Percentiles rank a stretch among this genome's conserved stretches.
These are phyloP conservation scores for Persicaria tinctoria DNA, from an alignment of 148 eudicot species.

Conservation along the genomic window DNA sequence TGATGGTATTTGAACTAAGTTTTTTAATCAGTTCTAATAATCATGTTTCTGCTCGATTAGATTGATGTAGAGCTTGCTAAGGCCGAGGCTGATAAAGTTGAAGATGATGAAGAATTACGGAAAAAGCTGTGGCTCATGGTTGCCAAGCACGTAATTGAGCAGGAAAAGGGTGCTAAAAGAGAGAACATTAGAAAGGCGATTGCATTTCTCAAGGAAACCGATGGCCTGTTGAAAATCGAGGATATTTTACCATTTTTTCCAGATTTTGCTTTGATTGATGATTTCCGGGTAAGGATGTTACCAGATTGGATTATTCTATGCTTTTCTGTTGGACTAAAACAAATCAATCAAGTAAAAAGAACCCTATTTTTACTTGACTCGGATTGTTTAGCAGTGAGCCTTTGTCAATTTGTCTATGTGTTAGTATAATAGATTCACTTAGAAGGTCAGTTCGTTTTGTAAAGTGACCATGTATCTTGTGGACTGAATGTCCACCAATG, in stretches of 20 bases:
- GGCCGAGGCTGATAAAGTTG: constrained; percentile 99
- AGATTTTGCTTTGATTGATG: constrained; percentile 91
- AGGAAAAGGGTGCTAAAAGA: constrained; percentile 94
- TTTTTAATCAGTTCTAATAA: constrained; percentile 10
- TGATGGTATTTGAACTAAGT: neutral
- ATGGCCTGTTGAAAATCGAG: constrained; percentile 91
- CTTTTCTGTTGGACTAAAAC: neutral
- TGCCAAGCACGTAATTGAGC: constrained; percentile 90
- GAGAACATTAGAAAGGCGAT: constrained; percentile 97
- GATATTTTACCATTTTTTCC: constrained; percentile 98
- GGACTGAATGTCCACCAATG: constrained; percentile 3
- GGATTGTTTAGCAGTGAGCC: neutral
- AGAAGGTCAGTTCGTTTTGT: neutral
- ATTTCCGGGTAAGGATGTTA: constrained; percentile 61
- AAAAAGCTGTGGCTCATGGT: constrained; percentile 98
- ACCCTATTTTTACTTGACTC: neutral
- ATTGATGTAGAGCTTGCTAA: constrained; percentile 98
- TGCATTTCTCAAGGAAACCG: constrained; percentile 97
- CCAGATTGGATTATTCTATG: neutral
- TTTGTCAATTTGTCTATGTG: neutral
- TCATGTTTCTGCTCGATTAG: constrained; percentile 26
- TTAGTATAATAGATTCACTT: neutral
- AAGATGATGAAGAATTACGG: constrained; percentile 96
- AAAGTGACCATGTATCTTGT: neutral
- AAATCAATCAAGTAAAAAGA: neutral